These are phyloP conservation scores for Trametes punicea DNA, from an alignment of 768 basidiomycete genomes.

Conservation along the genomic window DNA sequence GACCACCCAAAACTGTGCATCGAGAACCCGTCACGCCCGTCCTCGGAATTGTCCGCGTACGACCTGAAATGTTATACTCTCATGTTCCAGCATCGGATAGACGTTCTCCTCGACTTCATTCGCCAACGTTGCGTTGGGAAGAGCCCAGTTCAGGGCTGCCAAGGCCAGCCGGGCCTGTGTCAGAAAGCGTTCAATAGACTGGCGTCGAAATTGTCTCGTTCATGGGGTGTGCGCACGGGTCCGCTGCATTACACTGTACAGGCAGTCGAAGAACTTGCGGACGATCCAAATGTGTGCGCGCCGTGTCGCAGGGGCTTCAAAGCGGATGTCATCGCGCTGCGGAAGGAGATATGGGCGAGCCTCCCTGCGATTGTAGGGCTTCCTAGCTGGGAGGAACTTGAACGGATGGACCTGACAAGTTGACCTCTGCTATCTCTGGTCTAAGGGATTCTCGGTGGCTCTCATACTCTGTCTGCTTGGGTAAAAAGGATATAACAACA, in stretches of 20 bases:
- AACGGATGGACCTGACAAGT: constrained; percentile 29
- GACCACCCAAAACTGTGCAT: constrained; percentile 53
- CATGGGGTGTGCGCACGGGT: constrained; percentile 50
- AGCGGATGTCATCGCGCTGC: constrained; percentile 36
- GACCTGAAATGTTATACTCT: constrained; percentile 52
- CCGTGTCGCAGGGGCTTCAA: constrained; percentile 43
- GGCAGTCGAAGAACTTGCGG: constrained; percentile 34
- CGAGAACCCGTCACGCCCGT: constrained; percentile 48
- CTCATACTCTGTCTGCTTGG: too few relatives aligned
- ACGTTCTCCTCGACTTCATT: constrained; percentile 46
- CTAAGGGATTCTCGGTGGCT: not conserved
- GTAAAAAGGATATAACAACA: too few relatives aligned
- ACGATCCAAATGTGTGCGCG: constrained; percentile 40
- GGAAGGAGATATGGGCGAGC: constrained; percentile 45
- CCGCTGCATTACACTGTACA: constrained; percentile 54
- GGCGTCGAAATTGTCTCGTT: constrained; percentile 40
- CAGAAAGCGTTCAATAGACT: constrained; percentile 42
- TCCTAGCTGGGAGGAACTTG: constrained; percentile 45
- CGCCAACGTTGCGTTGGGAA: constrained; percentile 38
- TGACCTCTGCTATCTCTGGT: not conserved
- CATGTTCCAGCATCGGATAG: constrained; percentile 55
- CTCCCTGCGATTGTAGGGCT: constrained; percentile 45
- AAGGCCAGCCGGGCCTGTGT: constrained; percentile 31
- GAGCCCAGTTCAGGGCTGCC: not conserved
- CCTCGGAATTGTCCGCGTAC: constrained; percentile 37